phyloP scores from a whole-genome alignment of 2,329 filamentous ascomycete species.

The Fusarium piperis region DNA sequence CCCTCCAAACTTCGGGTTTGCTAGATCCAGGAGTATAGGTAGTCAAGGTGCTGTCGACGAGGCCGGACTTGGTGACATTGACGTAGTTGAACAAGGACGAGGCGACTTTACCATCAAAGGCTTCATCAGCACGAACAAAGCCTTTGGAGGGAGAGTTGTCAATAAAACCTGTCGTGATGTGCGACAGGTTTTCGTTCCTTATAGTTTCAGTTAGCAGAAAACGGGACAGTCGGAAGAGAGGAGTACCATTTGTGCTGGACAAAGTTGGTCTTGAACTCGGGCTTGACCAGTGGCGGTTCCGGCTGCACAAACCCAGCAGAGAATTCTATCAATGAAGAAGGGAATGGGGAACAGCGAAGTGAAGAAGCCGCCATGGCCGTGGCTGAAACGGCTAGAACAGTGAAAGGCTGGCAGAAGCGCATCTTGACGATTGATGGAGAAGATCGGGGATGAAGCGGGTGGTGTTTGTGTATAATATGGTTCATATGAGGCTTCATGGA shows the following conservation, averaged over 20 bases:
- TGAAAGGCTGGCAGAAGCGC: not conserved
- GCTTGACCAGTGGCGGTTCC: conserved; percentile 43
- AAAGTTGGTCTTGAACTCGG: conserved; percentile 47
- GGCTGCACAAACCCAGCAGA: conserved; percentile 47
- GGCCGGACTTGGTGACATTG: conserved; percentile 46
- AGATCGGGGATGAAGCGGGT: not conserved
- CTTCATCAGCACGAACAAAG: conserved; percentile 46
- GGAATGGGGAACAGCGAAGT: conserved; percentile 35
- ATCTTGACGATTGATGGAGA: not conserved
- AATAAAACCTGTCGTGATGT: conserved; percentile 50
- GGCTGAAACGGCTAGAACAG: not conserved
- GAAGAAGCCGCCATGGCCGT: not conserved
- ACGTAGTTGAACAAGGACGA: conserved; percentile 49
- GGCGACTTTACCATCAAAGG: conserved; percentile 40
- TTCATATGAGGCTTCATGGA: not conserved
- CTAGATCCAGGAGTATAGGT: conserved; percentile 31
- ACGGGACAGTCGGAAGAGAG: fast-evolving
- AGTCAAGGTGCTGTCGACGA: conserved; percentile 50
- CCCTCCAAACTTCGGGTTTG: conserved; percentile 42
- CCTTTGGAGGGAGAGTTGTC: conserved; percentile 46
- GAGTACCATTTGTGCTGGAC: conserved; percentile 52
- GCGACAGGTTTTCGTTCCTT: conserved; percentile 51
- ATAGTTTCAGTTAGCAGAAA: not conserved
- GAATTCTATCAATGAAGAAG: conserved; percentile 41
- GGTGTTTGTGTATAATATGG: fast-evolving